phyloP scores from a whole-genome alignment of 1,284 basidiomycete genomes.

The Porodaedalea pini region DNA sequence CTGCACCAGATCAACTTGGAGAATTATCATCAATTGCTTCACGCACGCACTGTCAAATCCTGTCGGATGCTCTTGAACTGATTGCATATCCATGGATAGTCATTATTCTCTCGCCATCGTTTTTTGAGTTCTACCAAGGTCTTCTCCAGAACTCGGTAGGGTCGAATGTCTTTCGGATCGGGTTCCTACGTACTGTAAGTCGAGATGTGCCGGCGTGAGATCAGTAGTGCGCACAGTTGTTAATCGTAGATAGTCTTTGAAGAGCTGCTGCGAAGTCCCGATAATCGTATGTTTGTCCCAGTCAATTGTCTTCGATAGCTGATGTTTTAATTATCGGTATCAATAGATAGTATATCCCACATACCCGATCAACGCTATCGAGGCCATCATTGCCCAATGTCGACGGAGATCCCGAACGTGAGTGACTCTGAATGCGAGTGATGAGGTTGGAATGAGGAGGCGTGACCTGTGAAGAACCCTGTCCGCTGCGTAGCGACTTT shows the following conservation, averaged over 20 bases:
- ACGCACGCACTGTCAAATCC: slow-evolving; percentile 83
- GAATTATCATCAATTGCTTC: slow-evolving; percentile 15
- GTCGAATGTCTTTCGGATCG: slow-evolving; percentile 91
- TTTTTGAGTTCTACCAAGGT: slow-evolving; percentile 87
- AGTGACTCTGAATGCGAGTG: slow-evolving; percentile 33
- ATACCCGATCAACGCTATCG: slow-evolving; percentile 59
- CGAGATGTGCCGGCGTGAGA: slow-evolving; percentile 9
- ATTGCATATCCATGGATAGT: slow-evolving; percentile 94
- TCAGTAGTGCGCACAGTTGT: slow-evolving; percentile 74
- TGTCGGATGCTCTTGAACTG: slow-evolving; percentile 98
- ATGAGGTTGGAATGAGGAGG: slow-evolving; percentile 50
- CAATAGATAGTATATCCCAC: slow-evolving; percentile 28
- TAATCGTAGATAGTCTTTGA: slow-evolving; percentile 94
- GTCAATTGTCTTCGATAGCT: slow-evolving; percentile 75
- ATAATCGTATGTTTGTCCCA: slow-evolving; percentile 97
- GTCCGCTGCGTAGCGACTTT: slow-evolving; percentile 40
- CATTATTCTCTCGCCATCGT: slow-evolving; percentile 81
- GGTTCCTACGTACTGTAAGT: slow-evolving; percentile 65
- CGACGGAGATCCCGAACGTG: slow-evolving; percentile 46
- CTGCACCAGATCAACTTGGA: slow-evolving; percentile 41
- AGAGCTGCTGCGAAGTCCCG: slow-evolving; percentile 83
- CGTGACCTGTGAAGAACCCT: slow-evolving; percentile 44
- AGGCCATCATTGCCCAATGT: slow-evolving; percentile 54
- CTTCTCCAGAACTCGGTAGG: slow-evolving; percentile 78
- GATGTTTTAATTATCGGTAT: slow-evolving; percentile 12